Base-by-base conservation (phyloP, 164 flowering plant species). In the Aristolochia californica region DNA sequence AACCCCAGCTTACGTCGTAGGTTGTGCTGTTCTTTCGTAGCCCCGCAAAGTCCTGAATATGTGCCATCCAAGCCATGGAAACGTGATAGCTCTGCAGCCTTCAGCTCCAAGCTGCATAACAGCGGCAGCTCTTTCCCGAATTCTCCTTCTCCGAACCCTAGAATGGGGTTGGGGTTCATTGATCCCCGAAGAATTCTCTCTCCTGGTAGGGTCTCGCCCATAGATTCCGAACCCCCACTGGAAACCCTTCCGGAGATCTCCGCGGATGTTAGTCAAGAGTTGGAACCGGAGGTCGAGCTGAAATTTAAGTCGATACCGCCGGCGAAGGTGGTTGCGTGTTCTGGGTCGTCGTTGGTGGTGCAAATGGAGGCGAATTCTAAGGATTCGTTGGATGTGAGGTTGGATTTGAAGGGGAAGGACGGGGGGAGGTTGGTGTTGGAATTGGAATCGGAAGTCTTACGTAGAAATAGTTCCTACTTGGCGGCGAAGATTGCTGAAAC, bases 201-300 rank as follows among this genome's bases (percentile, higher is more conserved):
- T 7, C 97, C 97, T 5, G 97, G 96, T 38, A 71, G 97, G 57
- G 97, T 91, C 48, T 87, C 96, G 2, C 97, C 97, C 11, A 85
- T 91, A 57, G 91, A 87, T 28, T 68, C 83, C 1, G 79, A 73
- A 34, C 62, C 70, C 14, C 24, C 59, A 5, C 55, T 51, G 7
- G 72, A 65, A 21, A 48, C 70, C 10, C 48, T 63, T 14, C 70
- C 67, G 16, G 74, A 60, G 17, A 59, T 7, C 14, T 28, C 73
- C 62, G 21, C 54, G 20, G 63, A 53, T 24, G 53, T 7, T 34
- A 44, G 28, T 4, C 59, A 23, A 25, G 24, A 34, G 17, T 48
- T 44, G 38, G 45, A 28, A 16, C 45, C 45, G 10, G 55, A 13
- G 24, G 12, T n/a, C 5, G 54, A 15, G n/a, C 47, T 45, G 17